Evolutionary conservation across 805 yeast species (phyloP), one percentile per base, ranked within the genome.

Genomic region (Lipomyces mesembrius): DNA sequence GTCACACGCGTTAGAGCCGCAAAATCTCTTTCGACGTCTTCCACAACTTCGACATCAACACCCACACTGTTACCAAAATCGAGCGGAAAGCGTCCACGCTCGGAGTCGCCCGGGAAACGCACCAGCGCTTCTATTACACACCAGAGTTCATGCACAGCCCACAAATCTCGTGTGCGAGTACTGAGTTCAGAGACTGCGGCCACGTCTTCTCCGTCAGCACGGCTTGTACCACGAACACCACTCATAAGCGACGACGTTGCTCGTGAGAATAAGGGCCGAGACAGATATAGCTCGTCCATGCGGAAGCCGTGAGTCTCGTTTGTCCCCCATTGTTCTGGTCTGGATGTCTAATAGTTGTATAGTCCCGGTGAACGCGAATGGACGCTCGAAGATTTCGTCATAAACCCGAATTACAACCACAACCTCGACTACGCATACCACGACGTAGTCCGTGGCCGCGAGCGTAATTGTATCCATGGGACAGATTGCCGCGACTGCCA

Each of bases 361-460:
- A 62, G 62, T 5, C 54, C 61, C 4, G 70, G 71, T 1, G 61
- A 68, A 14, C 73, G 80, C 3, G 74, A 74, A 11, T 81, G 83
- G 83, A 74, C 77, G 9, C 75, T 77, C 2, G 77, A 74, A 37
- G 83, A 81, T 64, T 81, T 81, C 69, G 74, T 77, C 25, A 74
- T 78, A 20, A 81, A 81, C 61, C 79, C 80, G 2, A 63, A 70
- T 3, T 65, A 63, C 60, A 79, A 77, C 56, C 72, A 73, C n/a
- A 71, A 74, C 9, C 22, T 68, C 5, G 66, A 65, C 2, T 72
- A 73, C 62, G 83, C 83, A 2, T 79, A 73, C 60, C 73, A 76
- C 11, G 78, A 77, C 43, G 78, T 78, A 2, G 62, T 78, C 1
- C 67, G 83, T 17, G 83, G 81, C 3, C 70, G 72, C 1, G 66